Base-by-base conservation (phyloP, 805 yeast genomes). In the Ogataea naganishii region DNA sequence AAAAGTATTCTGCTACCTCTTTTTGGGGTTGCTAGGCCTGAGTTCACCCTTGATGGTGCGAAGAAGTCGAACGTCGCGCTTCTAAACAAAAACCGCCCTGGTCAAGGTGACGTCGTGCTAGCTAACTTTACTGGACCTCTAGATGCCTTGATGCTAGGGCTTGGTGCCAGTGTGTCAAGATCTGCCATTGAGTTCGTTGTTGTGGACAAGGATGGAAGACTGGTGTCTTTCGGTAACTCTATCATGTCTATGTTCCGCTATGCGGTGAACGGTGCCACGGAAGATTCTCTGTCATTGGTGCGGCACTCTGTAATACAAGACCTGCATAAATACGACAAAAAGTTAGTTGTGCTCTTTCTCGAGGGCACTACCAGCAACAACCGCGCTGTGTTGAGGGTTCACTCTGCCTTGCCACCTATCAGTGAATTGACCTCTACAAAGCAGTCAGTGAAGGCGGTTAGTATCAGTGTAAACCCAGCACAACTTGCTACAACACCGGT, bases 361-460 rank as follows among this genome's bases (percentile, higher is more conserved):
- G 96, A 86, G 46, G 95, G 95, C 0, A 82, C 95, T 0, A 66
- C 95, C 0, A 74, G 95, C 0, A 89, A 88, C 48, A 92, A 94
- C 29, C 75, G 76, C 37, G 75, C 86, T 0, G 47, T 88, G 1
- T 62, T 88, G 37, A 74, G 84, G 3, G 69, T 81, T 32, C 57
- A 60, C 20, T 27, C 35, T 4, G 34, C 47, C 4, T 47, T 58
- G 23, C 35, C 11, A 12, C 44, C 43, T 23, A 15, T 37, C 7
- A 21, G 20, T 10, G 19, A 31, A 6, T 38, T 48, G 12, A 15
- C 31, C 16, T 10, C 19, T 8, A 29, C 7, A 33, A 25, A 11
- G 30, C 34, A 0, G 50, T 51, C 34, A 42, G 41, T 54, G 34
- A 64, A 60, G 32, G 53, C 65, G 1, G 29, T 66, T 22, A 56